These are phyloP conservation scores for Globisporangium orthogonon DNA, from an alignment of 352 stramenopile species.

Conservation along the genomic window DNA sequence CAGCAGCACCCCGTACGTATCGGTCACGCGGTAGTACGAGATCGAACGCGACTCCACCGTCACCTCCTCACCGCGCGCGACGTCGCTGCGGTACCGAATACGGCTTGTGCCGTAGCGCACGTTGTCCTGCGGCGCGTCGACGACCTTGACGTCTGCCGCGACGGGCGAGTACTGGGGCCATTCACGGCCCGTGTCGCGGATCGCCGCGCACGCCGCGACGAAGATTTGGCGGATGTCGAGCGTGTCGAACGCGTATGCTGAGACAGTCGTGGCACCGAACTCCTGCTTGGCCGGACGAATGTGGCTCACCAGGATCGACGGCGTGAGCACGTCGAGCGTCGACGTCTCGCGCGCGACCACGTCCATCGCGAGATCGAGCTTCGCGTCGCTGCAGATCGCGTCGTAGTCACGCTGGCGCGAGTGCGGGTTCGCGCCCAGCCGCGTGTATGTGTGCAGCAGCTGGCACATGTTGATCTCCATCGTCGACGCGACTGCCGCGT, in stretches of 20 bases:
- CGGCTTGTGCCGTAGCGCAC: constrained; percentile 37
- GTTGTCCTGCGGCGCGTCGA: constrained; percentile 31
- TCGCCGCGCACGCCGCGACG: constrained; percentile 27
- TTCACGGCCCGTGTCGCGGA: constrained; percentile 31
- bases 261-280: constrained; percentile 40
- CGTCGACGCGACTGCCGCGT: constrained; percentile 13
- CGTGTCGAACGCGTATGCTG: constrained; percentile 42
- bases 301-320: constrained; percentile 28
- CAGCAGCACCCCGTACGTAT: constrained; percentile 20
- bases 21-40: constrained; percentile 23
- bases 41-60: constrained; percentile 23
- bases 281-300: constrained; percentile 20
- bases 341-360: constrained; percentile 46
- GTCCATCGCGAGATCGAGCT: constrained; percentile 43
- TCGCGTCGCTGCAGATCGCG: constrained; percentile 31
- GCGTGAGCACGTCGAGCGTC: constrained; percentile 22
- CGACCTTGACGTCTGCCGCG: constrained; percentile 19
- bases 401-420: constrained; percentile 40
- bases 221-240: constrained; percentile 40
- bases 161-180: constrained; percentile 38
- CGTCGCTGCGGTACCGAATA: constrained; percentile 25
- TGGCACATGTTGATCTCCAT: constrained; percentile 40
- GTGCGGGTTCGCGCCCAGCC: constrained; percentile 24
- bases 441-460: constrained; percentile 54
- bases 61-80: constrained; percentile 13